phyloP scores from a whole-genome alignment of 306 rosid genomes.

The Neltuma alba region DNA sequence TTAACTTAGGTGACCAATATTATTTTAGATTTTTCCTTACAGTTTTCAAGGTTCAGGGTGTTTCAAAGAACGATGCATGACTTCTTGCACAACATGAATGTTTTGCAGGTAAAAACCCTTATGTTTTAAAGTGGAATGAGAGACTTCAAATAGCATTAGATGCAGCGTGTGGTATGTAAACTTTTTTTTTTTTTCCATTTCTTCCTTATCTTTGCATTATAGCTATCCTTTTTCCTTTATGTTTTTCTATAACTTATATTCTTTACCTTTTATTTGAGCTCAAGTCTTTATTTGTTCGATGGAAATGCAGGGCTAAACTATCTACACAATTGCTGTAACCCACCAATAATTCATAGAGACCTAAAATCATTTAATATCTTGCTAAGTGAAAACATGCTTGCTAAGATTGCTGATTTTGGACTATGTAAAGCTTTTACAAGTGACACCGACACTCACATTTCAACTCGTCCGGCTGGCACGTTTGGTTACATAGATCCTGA shows the following conservation, averaged over 20 bases:
- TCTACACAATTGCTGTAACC: not conserved
- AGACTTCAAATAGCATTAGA: conserved; percentile 31
- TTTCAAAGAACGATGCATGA: no score
- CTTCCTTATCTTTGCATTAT: not conserved
- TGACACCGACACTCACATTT: no score
- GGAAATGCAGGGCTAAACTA: not conserved
- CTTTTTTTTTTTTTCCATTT: no score
- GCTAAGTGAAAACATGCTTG: not conserved
- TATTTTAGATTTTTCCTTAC: no score
- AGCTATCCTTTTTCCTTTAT: not conserved
- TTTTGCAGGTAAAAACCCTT: not conserved
- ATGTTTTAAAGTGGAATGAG: not conserved
- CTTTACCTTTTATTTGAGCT: not conserved
- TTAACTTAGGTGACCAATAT: no score
- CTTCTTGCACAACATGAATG: not conserved
- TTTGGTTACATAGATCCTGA: not conserved
- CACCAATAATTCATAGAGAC: not conserved
- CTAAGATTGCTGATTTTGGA: not conserved
- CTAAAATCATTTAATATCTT: not conserved
- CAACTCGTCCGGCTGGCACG: not conserved
- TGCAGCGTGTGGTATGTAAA: conserved; percentile 30
- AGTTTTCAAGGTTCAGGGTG: no score
- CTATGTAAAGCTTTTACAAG: not conserved
- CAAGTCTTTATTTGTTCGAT: not conserved
- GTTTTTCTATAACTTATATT: not conserved